Percentiles rank a stretch among this genome's conserved stretches.
Evolutionary conservation across 1,139 yeast genomes (phyloP).

Genomic region (Blastobotrys arbuscula): DNA sequence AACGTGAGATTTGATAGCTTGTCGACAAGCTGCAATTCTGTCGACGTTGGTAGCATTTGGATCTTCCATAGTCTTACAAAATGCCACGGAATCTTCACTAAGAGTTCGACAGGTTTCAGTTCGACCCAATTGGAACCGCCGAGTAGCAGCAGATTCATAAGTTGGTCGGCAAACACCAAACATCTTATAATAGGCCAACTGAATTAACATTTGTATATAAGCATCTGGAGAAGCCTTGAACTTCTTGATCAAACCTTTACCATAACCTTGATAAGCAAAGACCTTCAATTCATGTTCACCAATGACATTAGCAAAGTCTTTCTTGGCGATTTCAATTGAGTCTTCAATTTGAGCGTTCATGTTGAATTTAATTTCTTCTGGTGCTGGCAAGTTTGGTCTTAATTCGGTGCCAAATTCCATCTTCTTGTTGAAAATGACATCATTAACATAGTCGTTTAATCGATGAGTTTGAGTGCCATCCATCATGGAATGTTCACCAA

Average conservation of each 20-base stretch:
- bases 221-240: slow-evolving; percentile 79
- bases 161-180: slow-evolving; percentile 84
- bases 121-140: slow-evolving; percentile 83
- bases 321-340: slow-evolving; percentile 53
- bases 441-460: slow-evolving; percentile 70
- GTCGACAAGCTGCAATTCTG: slow-evolving; percentile 64
- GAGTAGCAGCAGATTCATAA: slow-evolving; percentile 93
- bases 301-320: slow-evolving; percentile 45
- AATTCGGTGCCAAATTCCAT: slow-evolving; percentile 35
- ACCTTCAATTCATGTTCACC: slow-evolving; percentile 40
- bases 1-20: slow-evolving; percentile 72
- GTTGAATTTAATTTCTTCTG: slow-evolving; percentile 40
- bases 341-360: slow-evolving; percentile 44
- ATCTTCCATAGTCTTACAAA: slow-evolving; percentile 73
- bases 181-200: slow-evolving; percentile 75
- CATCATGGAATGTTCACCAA: slow-evolving; percentile 97
- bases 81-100: slow-evolving; percentile 64
- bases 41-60: slow-evolving; percentile 49
- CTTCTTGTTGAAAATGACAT: slow-evolving; percentile 47
- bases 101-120: slow-evolving; percentile 95
- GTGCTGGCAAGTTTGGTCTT: slow-evolving; percentile 30
- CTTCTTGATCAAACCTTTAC: slow-evolving; percentile 64
- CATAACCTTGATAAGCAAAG: slow-evolving; percentile 39
- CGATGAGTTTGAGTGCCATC: slow-evolving; percentile 96
- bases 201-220: slow-evolving; percentile 71